Conservation (phyloP, 345 rosid genomes). For the Populus tremula region DNA sequence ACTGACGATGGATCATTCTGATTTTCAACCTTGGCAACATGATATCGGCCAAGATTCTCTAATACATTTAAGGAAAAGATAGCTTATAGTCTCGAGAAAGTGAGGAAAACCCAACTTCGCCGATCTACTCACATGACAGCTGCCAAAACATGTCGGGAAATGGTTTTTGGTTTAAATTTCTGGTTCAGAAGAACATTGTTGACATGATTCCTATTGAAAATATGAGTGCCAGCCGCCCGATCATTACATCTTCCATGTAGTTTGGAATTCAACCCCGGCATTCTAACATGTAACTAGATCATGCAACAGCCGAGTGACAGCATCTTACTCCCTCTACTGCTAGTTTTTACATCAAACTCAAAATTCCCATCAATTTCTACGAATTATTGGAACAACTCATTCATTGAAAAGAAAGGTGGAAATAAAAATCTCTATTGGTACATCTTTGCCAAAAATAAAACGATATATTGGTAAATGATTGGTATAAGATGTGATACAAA, state of each 20-base stretch:
- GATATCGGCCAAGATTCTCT: too few species aligned
- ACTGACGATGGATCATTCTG: too few species aligned
- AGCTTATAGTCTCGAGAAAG: too few species aligned
- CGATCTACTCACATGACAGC: too few species aligned
- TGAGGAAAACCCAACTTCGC: too few species aligned
- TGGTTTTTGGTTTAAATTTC: too few species aligned
- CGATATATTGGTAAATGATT: background rate
- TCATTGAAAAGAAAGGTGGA: background rate
- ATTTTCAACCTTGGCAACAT: too few species aligned
- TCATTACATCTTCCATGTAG: too few species aligned
- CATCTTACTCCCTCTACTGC: background rate
- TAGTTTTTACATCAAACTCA: background rate
- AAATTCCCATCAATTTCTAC: background rate
- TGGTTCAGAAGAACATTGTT: background rate
- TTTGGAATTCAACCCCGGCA: background rate
- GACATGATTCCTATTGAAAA: background rate
- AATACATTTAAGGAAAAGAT: too few species aligned
- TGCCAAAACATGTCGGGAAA: background rate
- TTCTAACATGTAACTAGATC: background rate
- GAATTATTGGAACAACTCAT: background rate
- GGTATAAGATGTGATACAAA: background rate
- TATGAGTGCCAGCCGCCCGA: too few species aligned
- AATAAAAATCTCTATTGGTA: background rate
- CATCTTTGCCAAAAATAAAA: background rate
- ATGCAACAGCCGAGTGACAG: background rate